Percentiles rank a stretch among this genome's conserved stretches.
Evolutionary conservation across 495 filamentous ascomycete genomes (phyloP).

Genomic region (Acidiella bohemica): DNA sequence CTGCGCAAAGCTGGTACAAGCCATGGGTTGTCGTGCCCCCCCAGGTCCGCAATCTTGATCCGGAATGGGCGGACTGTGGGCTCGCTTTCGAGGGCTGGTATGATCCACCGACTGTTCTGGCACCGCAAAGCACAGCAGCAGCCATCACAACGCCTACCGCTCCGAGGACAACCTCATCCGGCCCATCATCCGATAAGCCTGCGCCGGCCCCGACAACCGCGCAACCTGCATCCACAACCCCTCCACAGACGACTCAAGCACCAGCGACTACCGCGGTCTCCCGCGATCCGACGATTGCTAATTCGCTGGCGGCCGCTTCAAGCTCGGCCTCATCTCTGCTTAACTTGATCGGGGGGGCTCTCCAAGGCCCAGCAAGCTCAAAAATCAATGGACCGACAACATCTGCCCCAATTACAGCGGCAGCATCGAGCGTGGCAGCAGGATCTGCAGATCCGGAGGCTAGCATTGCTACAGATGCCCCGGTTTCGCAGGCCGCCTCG

Average conservation of each 20-base stretch:
- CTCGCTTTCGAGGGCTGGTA: slow-evolving; percentile 7
- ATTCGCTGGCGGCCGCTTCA: not conserved
- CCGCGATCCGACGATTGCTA: not conserved
- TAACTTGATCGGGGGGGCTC: not conserved
- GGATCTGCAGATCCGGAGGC: too few species aligned
- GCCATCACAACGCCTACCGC: not conserved
- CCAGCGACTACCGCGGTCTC: not conserved
- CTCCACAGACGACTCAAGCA: not conserved
- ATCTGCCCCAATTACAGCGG: not conserved
- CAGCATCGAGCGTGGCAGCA: not conserved
- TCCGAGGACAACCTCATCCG: not conserved
- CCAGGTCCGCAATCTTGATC: slow-evolving; percentile 1
- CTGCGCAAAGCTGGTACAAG: slow-evolving; percentile 3
- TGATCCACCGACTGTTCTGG: slow-evolving; percentile 1
- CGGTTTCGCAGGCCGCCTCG: too few species aligned
- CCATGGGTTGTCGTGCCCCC: slow-evolving; percentile 5
- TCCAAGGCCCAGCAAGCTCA: too few species aligned
- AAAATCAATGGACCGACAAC: not conserved
- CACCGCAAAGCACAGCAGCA: not conserved
- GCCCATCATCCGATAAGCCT: not conserved
- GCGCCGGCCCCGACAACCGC: not conserved
- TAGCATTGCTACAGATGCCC: too few species aligned
- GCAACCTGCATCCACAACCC: not conserved
- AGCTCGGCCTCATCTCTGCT: not conserved
- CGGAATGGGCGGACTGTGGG: slow-evolving; percentile 1